Evolutionary conservation across 2,329 filamentous ascomycete species (phyloP).

Genomic region (Penicillium sp.): DNA sequence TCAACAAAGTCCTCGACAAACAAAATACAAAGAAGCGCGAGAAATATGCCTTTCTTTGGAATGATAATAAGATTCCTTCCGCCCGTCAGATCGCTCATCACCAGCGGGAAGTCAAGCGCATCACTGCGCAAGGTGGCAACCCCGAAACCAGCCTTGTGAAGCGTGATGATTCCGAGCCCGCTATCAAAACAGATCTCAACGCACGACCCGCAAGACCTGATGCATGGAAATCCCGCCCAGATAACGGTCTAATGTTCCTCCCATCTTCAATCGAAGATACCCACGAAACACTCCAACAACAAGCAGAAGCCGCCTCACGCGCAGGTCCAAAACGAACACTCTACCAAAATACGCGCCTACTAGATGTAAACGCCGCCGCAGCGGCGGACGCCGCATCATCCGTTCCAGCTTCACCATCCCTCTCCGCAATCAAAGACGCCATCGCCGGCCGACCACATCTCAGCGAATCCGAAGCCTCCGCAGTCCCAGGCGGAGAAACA

Average conservation of each 20-base stretch:
- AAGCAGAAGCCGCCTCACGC: constrained; percentile 71
- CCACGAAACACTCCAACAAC: constrained; percentile 67
- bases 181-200: constrained; percentile 67
- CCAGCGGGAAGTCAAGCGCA: constrained; percentile 69
- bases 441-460: constrained; percentile 74
- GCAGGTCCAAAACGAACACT: constrained; percentile 78
- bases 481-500: constrained; percentile 70
- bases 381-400: constrained; percentile 46
- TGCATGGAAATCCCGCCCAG: constrained; percentile 74
- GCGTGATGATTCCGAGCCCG: constrained; percentile 53
- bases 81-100: constrained; percentile 66
- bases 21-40: constrained; percentile 84
- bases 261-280: constrained; percentile 59
- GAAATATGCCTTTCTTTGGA: constrained; percentile 89
- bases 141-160: constrained; percentile 58
- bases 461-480: constrained; percentile 62
- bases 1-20: constrained; percentile 88
- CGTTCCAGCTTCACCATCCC: constrained; percentile 76
- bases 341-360: constrained; percentile 83
- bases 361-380: constrained; percentile 50
- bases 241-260: constrained; percentile 86
- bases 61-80: constrained; percentile 78
- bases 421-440: constrained; percentile 83
- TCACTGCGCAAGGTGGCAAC: constrained; percentile 67
- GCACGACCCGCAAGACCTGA: constrained; percentile 79